Percentiles rank a stretch among this genome's conserved stretches.
These are phyloP conservation scores for Chaetomium cochliodes DNA, from an alignment of 495 filamentous ascomycete genomes.

Conservation along the genomic window DNA sequence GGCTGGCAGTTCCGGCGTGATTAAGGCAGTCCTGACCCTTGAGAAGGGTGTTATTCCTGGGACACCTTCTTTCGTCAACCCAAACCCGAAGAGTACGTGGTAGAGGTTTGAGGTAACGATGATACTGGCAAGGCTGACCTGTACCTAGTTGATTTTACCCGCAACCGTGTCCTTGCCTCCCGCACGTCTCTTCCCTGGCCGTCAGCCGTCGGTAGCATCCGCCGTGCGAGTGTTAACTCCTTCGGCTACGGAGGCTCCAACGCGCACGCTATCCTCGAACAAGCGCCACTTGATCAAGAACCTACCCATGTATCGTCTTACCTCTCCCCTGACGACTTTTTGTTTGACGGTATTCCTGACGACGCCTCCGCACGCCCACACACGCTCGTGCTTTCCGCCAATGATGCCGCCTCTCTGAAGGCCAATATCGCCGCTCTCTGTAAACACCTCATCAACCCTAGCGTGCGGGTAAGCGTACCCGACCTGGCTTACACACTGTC, in stretches of 20 bases:
- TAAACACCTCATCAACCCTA: conserved; percentile 29
- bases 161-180: conserved; percentile 2
- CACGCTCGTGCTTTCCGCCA: neutral
- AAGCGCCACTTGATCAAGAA: neutral
- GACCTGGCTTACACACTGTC: conserved; percentile 28
- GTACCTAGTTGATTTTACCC: conserved; percentile 26
- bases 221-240: conserved; percentile 51
- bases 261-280: conserved; percentile 52
- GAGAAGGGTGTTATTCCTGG: too few relatives aligned
- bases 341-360: neutral
- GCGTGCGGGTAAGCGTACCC: conserved; percentile 16
- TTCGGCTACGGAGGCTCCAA: conserved; percentile 59
- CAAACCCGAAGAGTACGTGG: conserved; percentile 41
- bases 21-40: too few relatives aligned
- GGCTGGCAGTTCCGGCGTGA: too few relatives aligned
- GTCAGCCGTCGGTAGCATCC: neutral
- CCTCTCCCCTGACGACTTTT: too few relatives aligned
- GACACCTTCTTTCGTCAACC: conserved; percentile 22
- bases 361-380: neutral
- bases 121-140: neutral
- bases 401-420: neutral
- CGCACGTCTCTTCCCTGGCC: conserved; percentile 19
- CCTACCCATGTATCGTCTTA: neutral
- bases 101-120: neutral
- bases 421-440: neutral